Percentiles rank a stretch among this genome's conserved stretches.
phyloP scores from a whole-genome alignment of 345 rosid species.

The Dovyalis caffra region DNA sequence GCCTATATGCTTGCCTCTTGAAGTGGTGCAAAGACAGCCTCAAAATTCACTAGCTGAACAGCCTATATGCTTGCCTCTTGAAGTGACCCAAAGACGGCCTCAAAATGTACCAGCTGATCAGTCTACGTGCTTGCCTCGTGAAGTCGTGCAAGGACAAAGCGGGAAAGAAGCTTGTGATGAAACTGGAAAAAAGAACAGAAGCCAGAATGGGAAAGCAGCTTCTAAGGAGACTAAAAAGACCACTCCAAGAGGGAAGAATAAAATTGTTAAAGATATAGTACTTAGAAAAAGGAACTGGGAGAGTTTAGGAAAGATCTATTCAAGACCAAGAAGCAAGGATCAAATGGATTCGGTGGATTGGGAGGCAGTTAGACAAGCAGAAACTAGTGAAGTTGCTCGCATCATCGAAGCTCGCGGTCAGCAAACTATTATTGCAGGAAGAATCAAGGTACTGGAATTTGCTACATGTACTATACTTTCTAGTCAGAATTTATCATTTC shows the following conservation, averaged over 20 bases:
- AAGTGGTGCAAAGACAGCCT: too few species aligned
- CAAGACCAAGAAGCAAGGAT: constrained; percentile 25
- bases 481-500: neutral
- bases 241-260: constrained; percentile 13
- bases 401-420: constrained; percentile 56
- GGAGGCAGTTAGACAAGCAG: constrained; percentile 50
- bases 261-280: constrained; percentile 12
- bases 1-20: too few species aligned
- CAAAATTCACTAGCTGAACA: too few species aligned
- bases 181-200: neutral
- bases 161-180: too few species aligned
- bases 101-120: too few species aligned
- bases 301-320: constrained; percentile 29
- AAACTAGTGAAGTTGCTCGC: constrained; percentile 20
- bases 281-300: constrained; percentile 42
- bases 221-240: neutral
- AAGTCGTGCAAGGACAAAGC: too few species aligned
- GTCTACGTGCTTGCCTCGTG: too few species aligned
- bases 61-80: too few species aligned
- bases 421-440: constrained; percentile 28
- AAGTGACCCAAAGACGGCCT: too few species aligned
- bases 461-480: neutral
- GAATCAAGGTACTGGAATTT: constrained; percentile 44
- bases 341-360: constrained; percentile 60
- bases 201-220: neutral